A percentile compares a stretch with the other conserved stretches of the same genome.
phyloP scores from a whole-genome alignment of 805 yeast genomes.

The baker's yeast (Saccharomyces cerevisiae) region DNA sequence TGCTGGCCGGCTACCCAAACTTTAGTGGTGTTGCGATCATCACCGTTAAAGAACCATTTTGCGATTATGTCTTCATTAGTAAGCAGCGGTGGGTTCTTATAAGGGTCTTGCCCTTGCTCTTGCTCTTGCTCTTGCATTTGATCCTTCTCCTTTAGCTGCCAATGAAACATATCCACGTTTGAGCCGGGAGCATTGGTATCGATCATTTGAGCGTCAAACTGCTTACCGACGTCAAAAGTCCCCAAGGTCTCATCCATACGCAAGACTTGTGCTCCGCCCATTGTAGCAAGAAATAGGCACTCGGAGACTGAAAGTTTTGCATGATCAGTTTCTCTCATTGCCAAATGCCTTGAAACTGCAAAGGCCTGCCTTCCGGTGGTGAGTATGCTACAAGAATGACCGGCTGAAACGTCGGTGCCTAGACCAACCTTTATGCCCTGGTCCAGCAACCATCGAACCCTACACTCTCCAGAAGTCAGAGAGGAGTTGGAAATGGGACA shows the following conservation, averaged over 20 bases:
- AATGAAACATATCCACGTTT: conserved; percentile 64
- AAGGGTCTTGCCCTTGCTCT: neutral
- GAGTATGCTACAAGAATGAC: conserved; percentile 58
- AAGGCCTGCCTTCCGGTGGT: conserved; percentile 62
- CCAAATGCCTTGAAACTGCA: conserved; percentile 61
- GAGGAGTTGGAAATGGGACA: conserved; percentile 91
- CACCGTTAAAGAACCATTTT: conserved; percentile 91
- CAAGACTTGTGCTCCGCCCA: conserved; percentile 81
- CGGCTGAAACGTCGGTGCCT: conserved; percentile 77
- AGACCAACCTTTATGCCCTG: conserved; percentile 67
- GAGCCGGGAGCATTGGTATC: conserved; percentile 49
- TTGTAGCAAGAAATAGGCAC: conserved; percentile 71
- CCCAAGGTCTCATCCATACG: conserved; percentile 54
- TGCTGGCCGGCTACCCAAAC: conserved; percentile 78
- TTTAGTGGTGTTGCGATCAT: conserved; percentile 72
- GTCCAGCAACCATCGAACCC: conserved; percentile 60
- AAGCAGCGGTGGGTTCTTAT: conserved; percentile 4
- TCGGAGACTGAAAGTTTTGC: conserved; percentile 58
- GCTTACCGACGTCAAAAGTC: conserved; percentile 65
- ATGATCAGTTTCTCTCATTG: conserved; percentile 39
- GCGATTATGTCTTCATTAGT: conserved; percentile 46
- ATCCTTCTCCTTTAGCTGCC: conserved; percentile 47
- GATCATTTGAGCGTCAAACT: conserved; percentile 76
- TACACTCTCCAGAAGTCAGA: conserved; percentile 84
- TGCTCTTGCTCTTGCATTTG: neutral